Evolutionary conservation across 1,284 basidiomycete genomes (phyloP), one percentile per base, ranked within the genome.

Genomic region (Cutaneotrichosporon daszewskae): DNA sequence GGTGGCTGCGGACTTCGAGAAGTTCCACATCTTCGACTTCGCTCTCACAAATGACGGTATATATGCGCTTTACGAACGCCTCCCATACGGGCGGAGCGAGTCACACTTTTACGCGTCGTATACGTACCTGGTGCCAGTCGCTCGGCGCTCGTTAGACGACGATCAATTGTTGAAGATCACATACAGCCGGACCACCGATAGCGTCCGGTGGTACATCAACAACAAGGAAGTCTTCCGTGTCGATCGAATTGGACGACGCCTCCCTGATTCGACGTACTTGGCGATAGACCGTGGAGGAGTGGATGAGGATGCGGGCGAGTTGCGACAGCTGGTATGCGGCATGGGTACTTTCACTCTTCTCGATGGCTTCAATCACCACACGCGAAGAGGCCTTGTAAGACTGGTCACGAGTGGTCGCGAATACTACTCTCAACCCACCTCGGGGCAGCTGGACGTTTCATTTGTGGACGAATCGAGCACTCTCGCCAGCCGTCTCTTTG

Each of bases 1-100:
- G 6, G 24, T 37, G 6, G 25, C 18, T 12, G 36, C 24, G 5
- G 43, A 44, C 25, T 39, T 38, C 24, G 37, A 38, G 25, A 44
- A 16, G n/a, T 32, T 26, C n/a, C 20, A 38, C 31, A 44, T 44
- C 14, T 44, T 44, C 32, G 43, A 39, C 25, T 44, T 44, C 27
- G 17, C 24, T 6, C 11, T 38, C 17, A 38, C 43, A 17, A 38
- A 44, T 32, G 36, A 38, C 25, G 36, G 24, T 11, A 19, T 44
- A 4, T 44, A 44, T 20, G 43, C 32, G 2, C 17, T 44, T 11
- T 44, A 44, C 20, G 43, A 44, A 32, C 36, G 43, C 9, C 32
- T 44, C 0, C 37, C 43, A 4, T 39, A 27, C 19, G 43, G 29
- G n/a, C 43, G 43, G 19, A 38, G 31, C 8, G 24, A 14, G 6